These are phyloP conservation scores for Cystobasidium ongulense DNA, from an alignment of 768 basidiomycete species.

Conservation along the genomic window DNA sequence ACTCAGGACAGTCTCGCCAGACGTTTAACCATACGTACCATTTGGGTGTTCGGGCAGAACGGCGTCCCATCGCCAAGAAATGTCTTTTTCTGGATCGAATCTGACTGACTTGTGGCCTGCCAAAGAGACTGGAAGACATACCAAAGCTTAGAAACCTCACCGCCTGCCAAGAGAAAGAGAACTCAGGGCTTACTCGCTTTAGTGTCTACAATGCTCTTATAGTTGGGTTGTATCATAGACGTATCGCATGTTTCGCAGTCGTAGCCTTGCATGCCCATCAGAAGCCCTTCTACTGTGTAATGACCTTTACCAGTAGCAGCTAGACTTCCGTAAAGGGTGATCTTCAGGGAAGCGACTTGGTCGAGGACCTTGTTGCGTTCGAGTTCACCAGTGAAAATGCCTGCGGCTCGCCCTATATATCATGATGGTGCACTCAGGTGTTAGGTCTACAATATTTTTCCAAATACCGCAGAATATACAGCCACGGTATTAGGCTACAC, in stretches of 20 bases:
- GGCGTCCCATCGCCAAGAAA: conserved; percentile 81
- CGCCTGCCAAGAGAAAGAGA: neutral
- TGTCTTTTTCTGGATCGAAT: conserved; percentile 81
- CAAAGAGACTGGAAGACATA: conserved; percentile 52
- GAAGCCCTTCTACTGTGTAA: conserved; percentile 11
- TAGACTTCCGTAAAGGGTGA: conserved; percentile 74
- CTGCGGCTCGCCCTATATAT: conserved; percentile 83
- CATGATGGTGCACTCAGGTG: conserved; percentile 47
- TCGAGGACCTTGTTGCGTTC: conserved; percentile 61
- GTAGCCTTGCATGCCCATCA: conserved; percentile 43
- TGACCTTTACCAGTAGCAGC: conserved; percentile 66
- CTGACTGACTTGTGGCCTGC: conserved; percentile 66
- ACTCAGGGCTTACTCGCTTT: neutral
- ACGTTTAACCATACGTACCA: conserved; percentile 66
- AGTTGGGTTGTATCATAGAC: conserved; percentile 68
- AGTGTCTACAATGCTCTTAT: conserved; percentile 27
- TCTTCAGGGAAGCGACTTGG: conserved; percentile 67
- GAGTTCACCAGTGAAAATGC: conserved; percentile 73
- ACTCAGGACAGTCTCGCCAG: conserved; percentile 38
- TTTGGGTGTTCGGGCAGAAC: conserved; percentile 70
- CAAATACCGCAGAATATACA: no score
- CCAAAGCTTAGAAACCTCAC: neutral
- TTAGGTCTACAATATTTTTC: no score
- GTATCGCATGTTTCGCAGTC: conserved; percentile 92
- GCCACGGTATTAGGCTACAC: no score